A percentile compares a stretch with the other conserved stretches of the same genome.
Conservation (phyloP, 2,329 filamentous ascomycete species). For the Cladosporium velox region DNA sequence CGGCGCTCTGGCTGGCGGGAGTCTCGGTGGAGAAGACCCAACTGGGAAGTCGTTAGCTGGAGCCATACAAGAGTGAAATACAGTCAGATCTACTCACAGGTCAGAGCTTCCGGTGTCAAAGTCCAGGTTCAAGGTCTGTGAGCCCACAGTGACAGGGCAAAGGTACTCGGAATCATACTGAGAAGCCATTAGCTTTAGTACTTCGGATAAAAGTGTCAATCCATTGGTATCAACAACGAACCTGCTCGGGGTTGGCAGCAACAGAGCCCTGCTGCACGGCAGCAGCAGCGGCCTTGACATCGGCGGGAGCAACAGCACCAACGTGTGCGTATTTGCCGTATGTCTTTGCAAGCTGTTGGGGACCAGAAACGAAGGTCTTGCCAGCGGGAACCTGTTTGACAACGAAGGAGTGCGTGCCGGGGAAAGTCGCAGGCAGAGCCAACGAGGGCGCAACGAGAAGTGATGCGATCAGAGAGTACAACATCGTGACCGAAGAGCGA, state of each 20-base stretch:
- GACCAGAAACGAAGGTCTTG: slow-evolving; percentile 41
- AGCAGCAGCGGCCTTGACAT: slow-evolving; percentile 36
- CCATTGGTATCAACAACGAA: background rate
- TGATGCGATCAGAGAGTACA: background rate
- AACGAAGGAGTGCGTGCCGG: background rate
- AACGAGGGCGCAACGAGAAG: background rate
- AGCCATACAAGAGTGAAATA: background rate
- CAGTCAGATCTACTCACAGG: slow-evolving; percentile 52
- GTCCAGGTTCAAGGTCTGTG: slow-evolving; percentile 65
- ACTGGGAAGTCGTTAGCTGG: slow-evolving; percentile 37
- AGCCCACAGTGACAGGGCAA: slow-evolving; percentile 62
- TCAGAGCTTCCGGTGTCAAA: slow-evolving; percentile 71
- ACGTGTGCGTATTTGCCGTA: slow-evolving; percentile 42
- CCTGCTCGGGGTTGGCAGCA: slow-evolving; percentile 41
- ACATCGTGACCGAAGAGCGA: background rate
- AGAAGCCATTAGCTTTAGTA: background rate
- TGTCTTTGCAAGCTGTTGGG: slow-evolving; percentile 42
- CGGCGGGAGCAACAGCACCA: slow-evolving; percentile 33
- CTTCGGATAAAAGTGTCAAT: too few species aligned
- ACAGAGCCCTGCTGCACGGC: slow-evolving; percentile 42
- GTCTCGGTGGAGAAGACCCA: slow-evolving; percentile 69
- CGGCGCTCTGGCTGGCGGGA: slow-evolving; percentile 50
- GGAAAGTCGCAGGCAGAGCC: background rate
- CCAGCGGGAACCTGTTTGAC: slow-evolving; percentile 33
- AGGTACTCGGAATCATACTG: slow-evolving; percentile 44